phyloP scores from a whole-genome alignment of 2,329 filamentous ascomycete genomes.

The Fusarium circinatum region DNA sequence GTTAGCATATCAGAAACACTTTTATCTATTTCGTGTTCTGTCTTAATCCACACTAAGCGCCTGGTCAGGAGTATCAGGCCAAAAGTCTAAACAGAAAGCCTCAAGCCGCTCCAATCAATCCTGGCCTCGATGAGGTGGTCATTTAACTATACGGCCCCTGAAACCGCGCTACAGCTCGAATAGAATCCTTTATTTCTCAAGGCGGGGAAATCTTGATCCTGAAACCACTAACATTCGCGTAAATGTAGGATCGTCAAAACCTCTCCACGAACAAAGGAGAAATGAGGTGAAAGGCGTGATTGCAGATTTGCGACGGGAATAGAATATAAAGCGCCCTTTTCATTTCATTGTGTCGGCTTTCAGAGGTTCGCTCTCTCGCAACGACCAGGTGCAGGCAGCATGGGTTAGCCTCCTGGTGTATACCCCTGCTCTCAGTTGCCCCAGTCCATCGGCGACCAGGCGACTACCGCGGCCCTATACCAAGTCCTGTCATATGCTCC shows the following conservation, averaged over 20 bases:
- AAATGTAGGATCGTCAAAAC: not conserved
- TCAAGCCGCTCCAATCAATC: not conserved
- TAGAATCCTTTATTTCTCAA: not conserved
- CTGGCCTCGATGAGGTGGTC: not conserved
- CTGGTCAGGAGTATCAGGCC: not conserved
- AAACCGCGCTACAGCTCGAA: not conserved
- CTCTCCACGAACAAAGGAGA: not conserved
- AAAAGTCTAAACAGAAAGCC: not conserved
- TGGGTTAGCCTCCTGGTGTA: not conserved
- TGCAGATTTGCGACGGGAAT: fast-evolving
- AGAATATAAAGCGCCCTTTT: fast-evolving
- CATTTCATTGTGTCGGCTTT: not conserved
- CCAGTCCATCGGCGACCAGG: not conserved
- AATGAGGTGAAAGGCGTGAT: too few relatives aligned
- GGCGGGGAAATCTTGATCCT: not conserved
- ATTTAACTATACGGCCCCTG: not conserved
- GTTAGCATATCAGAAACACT: not conserved
- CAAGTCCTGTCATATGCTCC: too few relatives aligned
- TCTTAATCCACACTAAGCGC: not conserved
- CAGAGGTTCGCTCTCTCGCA: not conserved
- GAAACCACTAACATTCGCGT: not conserved
- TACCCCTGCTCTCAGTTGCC: not conserved
- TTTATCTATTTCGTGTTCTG: not conserved
- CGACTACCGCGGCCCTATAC: too few relatives aligned
- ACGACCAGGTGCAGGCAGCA: not conserved